Percentiles rank a stretch among this genome's conserved stretches.
phyloP scores from a whole-genome alignment of 176 grass and related monocot species.

The Poa pratensis region DNA sequence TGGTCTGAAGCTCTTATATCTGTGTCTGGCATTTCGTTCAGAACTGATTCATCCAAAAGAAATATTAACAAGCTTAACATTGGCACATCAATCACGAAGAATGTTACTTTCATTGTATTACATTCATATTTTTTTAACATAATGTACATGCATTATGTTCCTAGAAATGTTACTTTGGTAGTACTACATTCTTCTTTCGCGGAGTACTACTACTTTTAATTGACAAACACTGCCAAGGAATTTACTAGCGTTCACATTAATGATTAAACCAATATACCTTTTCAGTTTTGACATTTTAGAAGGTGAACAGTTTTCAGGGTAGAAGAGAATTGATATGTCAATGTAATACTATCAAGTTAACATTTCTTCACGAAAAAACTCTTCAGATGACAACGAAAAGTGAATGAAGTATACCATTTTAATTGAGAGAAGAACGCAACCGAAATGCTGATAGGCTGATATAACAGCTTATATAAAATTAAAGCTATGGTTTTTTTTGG shows the following conservation, averaged over 20 bases:
- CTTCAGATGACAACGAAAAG: neutral
- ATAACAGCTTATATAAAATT: conserved; percentile 23
- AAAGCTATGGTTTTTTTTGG: neutral
- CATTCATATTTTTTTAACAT: neutral
- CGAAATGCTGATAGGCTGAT: neutral
- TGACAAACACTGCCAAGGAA: neutral
- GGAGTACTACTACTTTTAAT: neutral
- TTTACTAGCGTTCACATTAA: neutral
- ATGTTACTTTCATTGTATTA: neutral
- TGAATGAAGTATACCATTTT: conserved; percentile 1
- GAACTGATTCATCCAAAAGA: neutral
- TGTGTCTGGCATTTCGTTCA: neutral
- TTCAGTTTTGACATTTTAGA: conserved; percentile 18
- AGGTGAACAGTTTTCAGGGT: neutral
- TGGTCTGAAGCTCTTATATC: neutral
- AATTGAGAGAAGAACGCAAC: conserved; percentile 26
- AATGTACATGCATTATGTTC: neutral
- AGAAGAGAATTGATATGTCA: too few species aligned
- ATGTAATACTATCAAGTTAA: too few species aligned
- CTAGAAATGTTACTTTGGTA: too few species aligned
- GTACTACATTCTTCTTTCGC: neutral
- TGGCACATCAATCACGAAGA: neutral
- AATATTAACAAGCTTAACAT: neutral
- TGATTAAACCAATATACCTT: neutral
- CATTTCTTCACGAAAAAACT: neutral